Percentiles rank a stretch among this genome's conserved stretches.
Conservation (phyloP, 1,284 basidiomycete genomes). For the Trichosporon ovoides region DNA sequence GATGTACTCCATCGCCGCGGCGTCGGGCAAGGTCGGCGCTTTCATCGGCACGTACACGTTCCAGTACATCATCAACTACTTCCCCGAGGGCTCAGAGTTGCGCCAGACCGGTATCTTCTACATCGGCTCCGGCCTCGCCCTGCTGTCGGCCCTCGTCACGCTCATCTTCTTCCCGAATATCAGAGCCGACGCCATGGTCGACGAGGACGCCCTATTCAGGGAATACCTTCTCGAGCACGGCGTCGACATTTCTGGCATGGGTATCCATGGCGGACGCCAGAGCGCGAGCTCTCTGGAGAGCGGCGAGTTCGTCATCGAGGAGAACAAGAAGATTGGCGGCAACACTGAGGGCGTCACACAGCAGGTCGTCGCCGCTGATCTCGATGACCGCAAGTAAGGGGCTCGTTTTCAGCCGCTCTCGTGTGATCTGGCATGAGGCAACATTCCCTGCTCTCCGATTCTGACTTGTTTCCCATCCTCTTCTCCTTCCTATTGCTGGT, state of each 20-base stretch:
- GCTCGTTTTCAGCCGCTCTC: too few species aligned
- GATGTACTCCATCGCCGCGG: constrained; percentile 78
- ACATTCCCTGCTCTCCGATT: too few species aligned
- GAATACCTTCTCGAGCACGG: constrained; percentile 71
- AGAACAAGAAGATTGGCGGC: too few species aligned
- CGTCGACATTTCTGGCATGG: constrained; percentile 45
- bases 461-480: too few species aligned
- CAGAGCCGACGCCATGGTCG: constrained; percentile 68
- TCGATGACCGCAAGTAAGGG: too few species aligned
- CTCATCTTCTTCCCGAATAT: constrained; percentile 71
- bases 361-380: too few species aligned
- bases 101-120: constrained; percentile 40
- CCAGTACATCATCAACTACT: constrained; percentile 54
- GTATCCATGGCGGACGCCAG: background rate
- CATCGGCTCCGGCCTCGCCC: constrained; percentile 59
- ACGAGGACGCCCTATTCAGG: constrained; percentile 72
- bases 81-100: constrained; percentile 14
- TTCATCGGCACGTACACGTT: constrained; percentile 74
- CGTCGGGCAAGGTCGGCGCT: constrained; percentile 72
- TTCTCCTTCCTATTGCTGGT: too few species aligned
- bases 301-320: too few species aligned
- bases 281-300: too few species aligned
- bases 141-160: constrained; percentile 71
- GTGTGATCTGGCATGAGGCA: too few species aligned
- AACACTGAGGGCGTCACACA: too few species aligned